Percentiles rank a stretch among this genome's conserved stretches.
These are phyloP conservation scores for Phytophthora meadii DNA, from an alignment of 352 stramenopile genomes.

Conservation along the genomic window DNA sequence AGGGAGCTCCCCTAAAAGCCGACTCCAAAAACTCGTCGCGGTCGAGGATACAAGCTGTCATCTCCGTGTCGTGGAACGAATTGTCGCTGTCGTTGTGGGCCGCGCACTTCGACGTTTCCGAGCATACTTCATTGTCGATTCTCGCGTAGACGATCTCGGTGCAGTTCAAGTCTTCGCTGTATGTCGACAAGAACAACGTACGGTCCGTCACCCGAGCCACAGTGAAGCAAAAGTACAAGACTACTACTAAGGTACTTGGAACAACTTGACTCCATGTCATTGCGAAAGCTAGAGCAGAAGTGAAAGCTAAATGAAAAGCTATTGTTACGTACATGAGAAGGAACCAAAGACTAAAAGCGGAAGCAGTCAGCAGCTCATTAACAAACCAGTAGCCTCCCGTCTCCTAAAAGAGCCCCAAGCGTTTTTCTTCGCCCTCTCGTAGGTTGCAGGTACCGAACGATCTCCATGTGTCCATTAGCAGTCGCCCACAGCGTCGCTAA, in stretches of 20 bases:
- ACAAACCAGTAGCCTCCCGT: constrained; percentile 28
- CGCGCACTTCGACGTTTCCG: constrained; percentile 23
- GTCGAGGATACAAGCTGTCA: constrained; percentile 23
- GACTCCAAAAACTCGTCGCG: constrained; percentile 16
- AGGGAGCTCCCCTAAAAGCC: constrained; percentile 10
- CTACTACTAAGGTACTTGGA: no score
- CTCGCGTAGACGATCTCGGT: constrained; percentile 23
- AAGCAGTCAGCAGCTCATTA: not conserved
- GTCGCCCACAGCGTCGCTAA: constrained; percentile 42
- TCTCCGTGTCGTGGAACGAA: constrained; percentile 27
- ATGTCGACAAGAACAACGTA: constrained; percentile 23
- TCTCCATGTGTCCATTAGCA: constrained; percentile 34
- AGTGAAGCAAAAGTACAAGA: not conserved
- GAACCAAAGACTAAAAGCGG: no score
- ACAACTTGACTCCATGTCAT: no score
- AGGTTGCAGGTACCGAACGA: constrained; percentile 34
- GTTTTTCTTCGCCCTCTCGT: constrained; percentile 11
- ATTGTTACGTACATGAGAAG: no score
- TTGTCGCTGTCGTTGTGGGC: constrained; percentile 15
- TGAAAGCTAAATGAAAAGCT: no score
- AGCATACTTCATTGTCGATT: constrained; percentile 26
- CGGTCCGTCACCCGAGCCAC: constrained; percentile 3
- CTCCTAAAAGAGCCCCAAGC: constrained; percentile 18
- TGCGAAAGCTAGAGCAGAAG: no score
- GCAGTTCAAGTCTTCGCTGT: constrained; percentile 21